Evolutionary conservation across 441 rosid species (phyloP).

Genomic region (Biscutella laevigata): DNA sequence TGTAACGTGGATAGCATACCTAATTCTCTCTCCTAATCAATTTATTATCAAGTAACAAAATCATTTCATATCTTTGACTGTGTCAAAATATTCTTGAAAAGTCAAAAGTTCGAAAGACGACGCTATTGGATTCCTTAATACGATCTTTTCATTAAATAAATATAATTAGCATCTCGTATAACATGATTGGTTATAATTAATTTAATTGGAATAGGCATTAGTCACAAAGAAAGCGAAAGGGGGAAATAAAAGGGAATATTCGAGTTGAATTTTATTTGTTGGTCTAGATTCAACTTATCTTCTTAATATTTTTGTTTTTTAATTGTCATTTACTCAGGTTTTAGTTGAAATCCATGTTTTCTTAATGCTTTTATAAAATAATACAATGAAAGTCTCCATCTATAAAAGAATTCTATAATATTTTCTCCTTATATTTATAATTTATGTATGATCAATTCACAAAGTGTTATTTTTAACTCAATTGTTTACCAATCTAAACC

Average conservation of each 20-base stretch:
- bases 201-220: background rate
- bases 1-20: constrained; percentile 19
- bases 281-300: constrained; percentile 16
- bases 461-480: too few relatives aligned
- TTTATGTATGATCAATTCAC: too few relatives aligned
- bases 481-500: too few relatives aligned
- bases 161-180: background rate
- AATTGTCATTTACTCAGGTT: background rate
- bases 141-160: background rate
- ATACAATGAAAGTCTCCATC: background rate
- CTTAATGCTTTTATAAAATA: too few relatives aligned
- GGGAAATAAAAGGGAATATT: background rate
- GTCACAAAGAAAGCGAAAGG: background rate
- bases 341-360: background rate
- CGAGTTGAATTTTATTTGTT: constrained; percentile 2
- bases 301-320: background rate
- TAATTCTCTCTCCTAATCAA: background rate
- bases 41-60: background rate
- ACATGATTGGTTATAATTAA: background rate
- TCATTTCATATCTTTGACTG: constrained; percentile 21
- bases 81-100: constrained; percentile 9
- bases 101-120: constrained; percentile 19
- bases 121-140: constrained; percentile 18
- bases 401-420: background rate
- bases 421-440: background rate